Conservation (phyloP, 208 protist species). For the Trypanosoma platydactyli region DNA sequence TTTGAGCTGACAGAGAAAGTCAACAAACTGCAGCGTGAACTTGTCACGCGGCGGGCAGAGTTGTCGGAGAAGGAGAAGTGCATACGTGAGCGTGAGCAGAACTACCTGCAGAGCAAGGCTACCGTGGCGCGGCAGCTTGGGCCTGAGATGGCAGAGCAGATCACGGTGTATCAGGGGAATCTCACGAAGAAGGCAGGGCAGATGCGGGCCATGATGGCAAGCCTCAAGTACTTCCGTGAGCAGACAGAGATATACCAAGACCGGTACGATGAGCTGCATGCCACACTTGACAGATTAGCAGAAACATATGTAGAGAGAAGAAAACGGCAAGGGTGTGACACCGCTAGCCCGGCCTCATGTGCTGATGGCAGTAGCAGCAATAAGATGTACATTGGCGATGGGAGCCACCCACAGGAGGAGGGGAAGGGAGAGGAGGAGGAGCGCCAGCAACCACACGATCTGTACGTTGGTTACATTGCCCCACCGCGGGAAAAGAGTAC, state of each 20-base stretch:
- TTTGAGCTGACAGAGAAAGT: conserved; percentile 95
- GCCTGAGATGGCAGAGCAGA: conserved; percentile 96
- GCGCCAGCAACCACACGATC: not conserved
- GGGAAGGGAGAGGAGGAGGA: conserved; percentile 14
- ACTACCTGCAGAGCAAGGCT: conserved; percentile 94
- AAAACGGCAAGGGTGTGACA: conserved; percentile 3
- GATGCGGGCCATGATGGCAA: conserved; percentile 88
- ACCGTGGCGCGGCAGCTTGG: conserved; percentile 93
- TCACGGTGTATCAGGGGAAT: conserved; percentile 91
- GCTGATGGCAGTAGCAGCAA: not conserved
- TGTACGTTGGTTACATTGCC: conserved; percentile 51
- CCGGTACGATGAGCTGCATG: conserved; percentile 66
- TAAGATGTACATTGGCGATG: too few relatives aligned
- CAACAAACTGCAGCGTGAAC: conserved; percentile 93
- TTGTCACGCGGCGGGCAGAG: conserved; percentile 95
- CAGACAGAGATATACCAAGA: conserved; percentile 79
- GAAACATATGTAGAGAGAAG: conserved; percentile 37
- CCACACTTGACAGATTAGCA: conserved; percentile 53
- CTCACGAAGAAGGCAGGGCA: conserved; percentile 92
- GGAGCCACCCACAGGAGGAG: too few relatives aligned
- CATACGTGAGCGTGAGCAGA: conserved; percentile 90
- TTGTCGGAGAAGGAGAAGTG: conserved; percentile 91
- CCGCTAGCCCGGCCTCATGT: too few relatives aligned
- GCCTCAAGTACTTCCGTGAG: conserved; percentile 76
- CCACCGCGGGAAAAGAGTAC: conserved; percentile 34